Percentiles rank a stretch among this genome's conserved stretches.
phyloP scores from a whole-genome alignment of 2,329 filamentous ascomycete species.

The Colletotrichum tofieldiae region DNA sequence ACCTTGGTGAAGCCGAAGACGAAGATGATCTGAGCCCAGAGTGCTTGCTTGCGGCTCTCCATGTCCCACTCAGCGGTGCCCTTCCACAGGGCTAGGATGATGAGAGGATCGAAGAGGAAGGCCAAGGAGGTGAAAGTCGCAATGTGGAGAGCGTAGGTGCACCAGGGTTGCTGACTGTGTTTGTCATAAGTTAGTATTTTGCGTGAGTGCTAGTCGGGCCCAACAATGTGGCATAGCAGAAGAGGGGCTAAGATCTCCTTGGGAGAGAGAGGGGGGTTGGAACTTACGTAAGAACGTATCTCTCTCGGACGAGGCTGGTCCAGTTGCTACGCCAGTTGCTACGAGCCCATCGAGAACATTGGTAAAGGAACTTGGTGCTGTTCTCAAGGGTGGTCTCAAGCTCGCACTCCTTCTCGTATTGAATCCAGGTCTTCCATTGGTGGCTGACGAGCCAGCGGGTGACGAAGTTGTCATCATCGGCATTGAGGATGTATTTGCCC shows the following conservation, averaged over 20 bases:
- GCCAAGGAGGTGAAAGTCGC: conserved; percentile 94
- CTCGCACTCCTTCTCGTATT: conserved; percentile 92
- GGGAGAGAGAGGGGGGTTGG: conserved; percentile 46
- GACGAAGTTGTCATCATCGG: conserved; percentile 98
- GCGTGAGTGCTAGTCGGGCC: conserved; percentile 1
- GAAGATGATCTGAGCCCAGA: conserved; percentile 78
- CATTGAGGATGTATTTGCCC: conserved; percentile 91
- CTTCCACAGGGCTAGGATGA: conserved; percentile 79
- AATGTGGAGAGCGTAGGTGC: conserved; percentile 91
- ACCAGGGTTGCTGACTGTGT: conserved; percentile 89
- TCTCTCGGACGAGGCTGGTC: conserved; percentile 88
- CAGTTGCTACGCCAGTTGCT: conserved; percentile 99
- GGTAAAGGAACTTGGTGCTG: conserved; percentile 89
- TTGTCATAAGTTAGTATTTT: conserved; percentile 46
- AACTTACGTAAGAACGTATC: conserved; percentile 89
- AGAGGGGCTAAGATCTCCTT: background rate
- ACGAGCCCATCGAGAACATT: conserved; percentile 94
- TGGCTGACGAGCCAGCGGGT: conserved; percentile 95
- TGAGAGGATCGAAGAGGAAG: conserved; percentile 81
- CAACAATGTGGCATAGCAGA: background rate
- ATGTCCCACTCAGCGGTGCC: conserved; percentile 75
- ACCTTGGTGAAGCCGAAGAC: conserved; percentile 90
- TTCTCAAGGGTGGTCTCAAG: conserved; percentile 95
- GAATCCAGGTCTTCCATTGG: conserved; percentile 94
- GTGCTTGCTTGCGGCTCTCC: conserved; percentile 67